Evolutionary conservation across 345 rosid genomes (phyloP), one percentile per base, ranked within the genome.

Genomic region (Gossypium thurberi): DNA sequence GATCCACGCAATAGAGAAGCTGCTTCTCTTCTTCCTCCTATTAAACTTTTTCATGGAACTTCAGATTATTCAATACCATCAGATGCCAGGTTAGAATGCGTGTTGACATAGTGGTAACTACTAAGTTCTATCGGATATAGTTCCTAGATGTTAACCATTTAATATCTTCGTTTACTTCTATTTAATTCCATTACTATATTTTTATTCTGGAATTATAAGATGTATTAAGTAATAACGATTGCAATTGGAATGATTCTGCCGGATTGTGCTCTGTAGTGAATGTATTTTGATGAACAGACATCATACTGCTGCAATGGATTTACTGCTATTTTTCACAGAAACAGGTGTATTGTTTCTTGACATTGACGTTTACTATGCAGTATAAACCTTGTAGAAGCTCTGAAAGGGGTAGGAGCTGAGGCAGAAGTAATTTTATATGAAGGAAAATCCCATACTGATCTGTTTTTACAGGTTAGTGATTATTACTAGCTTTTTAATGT

Each of bases 401-500:
- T 95, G 63, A 83, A 63, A 79, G 83, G 57, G 44, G 86, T 69
- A 28, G 96, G 94, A 57, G 97, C 83, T 60, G 78, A 83, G 65
- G 88, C 88, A 7, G 89, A 89, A 37, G 28, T 88, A 25, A 79
- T 89, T 59, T 65, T 92, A 64, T 91, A 89, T 57, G 67, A 87
- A 25, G 98, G 97, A 74, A 95, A 95, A 79, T 82, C 93, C 66
- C 99, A 92, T 74, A 95, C 99, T 1, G 99, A 95, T 78, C 79
- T 95, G 74, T 95, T 95, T 80, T 89, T 95, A 75, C 99, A 94
- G 87, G 98, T 90, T 76, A 81, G 81, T 80, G 56, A 48, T 61
- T 14, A 3, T 75, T 47, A 10, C 8, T 48, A 57, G 52, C 53
- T 62, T 28, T 46, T 26, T 26, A 3, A 44, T 69, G 65, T 43